Evolutionary conservation across 495 filamentous ascomycete species (phyloP).

Genomic region (Annulohypoxylon bovei): DNA sequence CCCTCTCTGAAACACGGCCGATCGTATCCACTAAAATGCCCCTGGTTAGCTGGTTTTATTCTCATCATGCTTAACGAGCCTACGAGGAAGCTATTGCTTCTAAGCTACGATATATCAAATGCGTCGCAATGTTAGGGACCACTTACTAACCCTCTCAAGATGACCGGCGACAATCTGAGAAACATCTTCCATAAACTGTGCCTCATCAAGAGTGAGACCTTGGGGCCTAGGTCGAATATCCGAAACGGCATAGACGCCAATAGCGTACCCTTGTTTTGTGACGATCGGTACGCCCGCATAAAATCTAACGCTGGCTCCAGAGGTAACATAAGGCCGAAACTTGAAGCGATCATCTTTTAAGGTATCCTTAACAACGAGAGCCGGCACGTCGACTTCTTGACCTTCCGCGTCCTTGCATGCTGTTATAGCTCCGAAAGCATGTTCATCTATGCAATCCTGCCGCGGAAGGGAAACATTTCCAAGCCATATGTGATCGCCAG

Average conservation of each 20-base stretch:
- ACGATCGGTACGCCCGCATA: slow-evolving; percentile 75
- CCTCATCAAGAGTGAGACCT: slow-evolving; percentile 50
- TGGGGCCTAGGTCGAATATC: slow-evolving; percentile 64
- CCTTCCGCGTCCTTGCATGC: slow-evolving; percentile 27
- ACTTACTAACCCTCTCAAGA: slow-evolving; percentile 58
- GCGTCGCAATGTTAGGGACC: background rate
- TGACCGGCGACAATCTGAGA: slow-evolving; percentile 70
- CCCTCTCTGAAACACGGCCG: slow-evolving; percentile 37
- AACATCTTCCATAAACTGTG: slow-evolving; percentile 58
- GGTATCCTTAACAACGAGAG: slow-evolving; percentile 38
- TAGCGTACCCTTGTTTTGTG: slow-evolving; percentile 72
- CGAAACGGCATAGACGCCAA: slow-evolving; percentile 75
- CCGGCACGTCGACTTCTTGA: slow-evolving; percentile 20
- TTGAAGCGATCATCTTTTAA: slow-evolving; percentile 41
- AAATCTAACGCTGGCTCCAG: slow-evolving; percentile 53
- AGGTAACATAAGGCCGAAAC: slow-evolving; percentile 37
- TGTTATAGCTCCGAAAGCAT: slow-evolving; percentile 26
- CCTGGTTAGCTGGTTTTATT: slow-evolving; percentile 8
- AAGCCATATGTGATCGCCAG: slow-evolving; percentile 43
- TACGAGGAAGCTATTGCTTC: background rate
- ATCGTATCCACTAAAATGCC: slow-evolving; percentile 30
- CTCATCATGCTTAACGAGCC: background rate
- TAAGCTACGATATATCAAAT: slow-evolving; percentile 49
- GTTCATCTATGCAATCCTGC: slow-evolving; percentile 39
- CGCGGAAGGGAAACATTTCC: slow-evolving; percentile 41